These are phyloP conservation scores for Extremus antarcticus DNA, from an alignment of 495 filamentous ascomycete species.

Conservation along the genomic window DNA sequence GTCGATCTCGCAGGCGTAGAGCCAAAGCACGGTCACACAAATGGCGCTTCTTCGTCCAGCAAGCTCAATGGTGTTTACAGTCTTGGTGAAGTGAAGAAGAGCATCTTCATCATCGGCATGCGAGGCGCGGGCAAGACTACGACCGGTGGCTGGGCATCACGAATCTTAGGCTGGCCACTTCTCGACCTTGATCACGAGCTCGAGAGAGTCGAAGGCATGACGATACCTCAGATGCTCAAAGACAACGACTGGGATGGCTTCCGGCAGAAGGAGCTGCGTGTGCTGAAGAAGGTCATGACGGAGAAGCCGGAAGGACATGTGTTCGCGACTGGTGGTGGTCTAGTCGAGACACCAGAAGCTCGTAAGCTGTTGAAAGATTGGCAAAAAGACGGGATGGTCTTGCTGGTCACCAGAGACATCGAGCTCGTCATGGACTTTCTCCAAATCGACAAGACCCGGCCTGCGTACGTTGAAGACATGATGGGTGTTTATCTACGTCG, in stretches of 20 bases:
- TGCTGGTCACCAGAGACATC: constrained; percentile 80
- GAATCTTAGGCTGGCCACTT: constrained; percentile 62
- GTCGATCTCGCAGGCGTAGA: constrained; percentile 65
- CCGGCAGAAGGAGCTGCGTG: constrained; percentile 62
- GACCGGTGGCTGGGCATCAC: constrained; percentile 70
- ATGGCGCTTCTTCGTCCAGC: constrained; percentile 15
- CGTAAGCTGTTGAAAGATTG: constrained; percentile 64
- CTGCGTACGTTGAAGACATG: constrained; percentile 91
- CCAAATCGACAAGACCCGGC: constrained; percentile 78
- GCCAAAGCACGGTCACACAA: constrained; percentile 31
- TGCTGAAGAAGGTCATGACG: constrained; percentile 60
- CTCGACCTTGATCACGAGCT: constrained; percentile 82
- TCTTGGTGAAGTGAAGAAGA: constrained; percentile 38
- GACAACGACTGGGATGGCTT: constrained; percentile 80
- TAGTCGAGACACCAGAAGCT: constrained; percentile 80
- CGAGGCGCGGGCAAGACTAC: constrained; percentile 96
- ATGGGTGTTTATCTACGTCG: constrained; percentile 83
- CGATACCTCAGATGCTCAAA: constrained; percentile 77
- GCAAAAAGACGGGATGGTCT: constrained; percentile 74
- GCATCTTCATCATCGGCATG: constrained; percentile 95
- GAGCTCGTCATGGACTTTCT: constrained; percentile 83
- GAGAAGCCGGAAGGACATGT: constrained; percentile 67
- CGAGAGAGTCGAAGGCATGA: constrained; percentile 56
- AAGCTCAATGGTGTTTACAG: constrained; percentile 23
- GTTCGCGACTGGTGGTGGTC: constrained; percentile 87